Evolutionary conservation across 1,284 basidiomycete species (phyloP).

Genomic region (Pyrrhoderma lamaoense): DNA sequence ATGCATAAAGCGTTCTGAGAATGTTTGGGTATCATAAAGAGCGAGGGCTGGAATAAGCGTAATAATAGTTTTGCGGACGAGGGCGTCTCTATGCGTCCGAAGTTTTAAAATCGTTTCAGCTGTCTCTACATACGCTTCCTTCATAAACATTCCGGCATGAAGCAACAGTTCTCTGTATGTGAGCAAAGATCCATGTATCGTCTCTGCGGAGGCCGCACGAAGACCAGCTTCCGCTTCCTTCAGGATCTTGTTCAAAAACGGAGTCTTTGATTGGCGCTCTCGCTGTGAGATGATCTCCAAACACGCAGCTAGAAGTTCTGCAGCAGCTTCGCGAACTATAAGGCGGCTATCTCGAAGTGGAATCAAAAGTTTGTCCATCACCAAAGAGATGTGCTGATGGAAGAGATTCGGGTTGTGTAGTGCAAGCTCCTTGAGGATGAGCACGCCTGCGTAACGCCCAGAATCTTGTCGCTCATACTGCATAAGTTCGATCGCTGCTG

Average conservation of each 20-base stretch:
- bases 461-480: slow-evolving; percentile 71
- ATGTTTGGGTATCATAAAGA: slow-evolving; percentile 89
- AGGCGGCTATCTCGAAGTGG: slow-evolving; percentile 81
- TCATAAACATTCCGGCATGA: slow-evolving; percentile 96
- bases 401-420: slow-evolving; percentile 81
- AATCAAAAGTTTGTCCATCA: slow-evolving; percentile 87
- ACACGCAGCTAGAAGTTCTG: slow-evolving; percentile 84
- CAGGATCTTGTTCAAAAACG: slow-evolving; percentile 72
- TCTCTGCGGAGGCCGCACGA: slow-evolving; percentile 72
- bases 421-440: slow-evolving; percentile 88
- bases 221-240: slow-evolving; percentile 87
- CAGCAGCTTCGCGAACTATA: slow-evolving; percentile 85
- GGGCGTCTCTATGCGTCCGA: slow-evolving; percentile 79
- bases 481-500: slow-evolving; percentile 72
- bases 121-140: slow-evolving; percentile 80
- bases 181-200: slow-evolving; percentile 89
- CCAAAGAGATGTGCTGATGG: slow-evolving; percentile 76
- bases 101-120: slow-evolving; percentile 90
- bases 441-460: slow-evolving; percentile 75
- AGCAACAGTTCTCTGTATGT: slow-evolving; percentile 90
- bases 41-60: slow-evolving; percentile 90
- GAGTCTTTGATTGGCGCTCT: slow-evolving; percentile 59
- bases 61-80: slow-evolving; percentile 90
- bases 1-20: slow-evolving; percentile 84
- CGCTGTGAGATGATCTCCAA: slow-evolving; percentile 76